Conservation (phyloP, 805 yeast genomes). For the Cyberlindnera americana region DNA sequence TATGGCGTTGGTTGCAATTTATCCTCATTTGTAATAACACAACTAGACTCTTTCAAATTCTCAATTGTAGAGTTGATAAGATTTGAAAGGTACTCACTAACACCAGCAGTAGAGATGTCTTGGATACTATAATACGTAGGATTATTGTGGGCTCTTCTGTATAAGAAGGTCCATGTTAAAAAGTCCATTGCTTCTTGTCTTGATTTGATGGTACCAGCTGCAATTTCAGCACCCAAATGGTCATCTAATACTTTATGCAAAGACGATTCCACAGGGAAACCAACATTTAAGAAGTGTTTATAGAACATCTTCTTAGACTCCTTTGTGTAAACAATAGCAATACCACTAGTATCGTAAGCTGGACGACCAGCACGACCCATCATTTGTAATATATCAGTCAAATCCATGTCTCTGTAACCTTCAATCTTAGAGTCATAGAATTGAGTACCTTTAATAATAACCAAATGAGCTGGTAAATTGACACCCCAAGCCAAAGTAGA, state of each 20-base stretch:
- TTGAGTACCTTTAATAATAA: conserved; percentile 94
- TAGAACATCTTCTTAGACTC: conserved; percentile 81
- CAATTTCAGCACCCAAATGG: conserved; percentile 93
- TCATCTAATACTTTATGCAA: conserved; percentile 77
- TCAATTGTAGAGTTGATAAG: conserved; percentile 68
- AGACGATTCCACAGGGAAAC: conserved; percentile 92
- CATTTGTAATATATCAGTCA: conserved; percentile 94
- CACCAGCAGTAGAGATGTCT: conserved; percentile 73
- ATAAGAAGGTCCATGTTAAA: conserved; percentile 93
- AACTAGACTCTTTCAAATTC: conserved; percentile 66
- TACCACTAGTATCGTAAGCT: conserved; percentile 88
- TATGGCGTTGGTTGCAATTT: conserved; percentile 66
- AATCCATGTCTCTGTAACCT: conserved; percentile 89
- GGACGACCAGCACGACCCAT: conserved; percentile 99
- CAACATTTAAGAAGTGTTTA: conserved; percentile 82
- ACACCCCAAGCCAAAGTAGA: conserved; percentile 99
- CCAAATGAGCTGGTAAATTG: conserved; percentile 95
- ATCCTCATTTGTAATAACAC: conserved; percentile 53
- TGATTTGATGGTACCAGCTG: conserved; percentile 91
- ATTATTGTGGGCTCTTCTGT: conserved; percentile 87
- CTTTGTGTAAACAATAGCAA: conserved; percentile 85
- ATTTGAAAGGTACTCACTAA: conserved; percentile 65
- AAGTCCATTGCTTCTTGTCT: conserved; percentile 93
- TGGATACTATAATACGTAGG: conserved; percentile 89
- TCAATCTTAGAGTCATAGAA: conserved; percentile 92